Base-by-base conservation (phyloP, 345 rosid genomes). In the Populus ilicifolia region DNA sequence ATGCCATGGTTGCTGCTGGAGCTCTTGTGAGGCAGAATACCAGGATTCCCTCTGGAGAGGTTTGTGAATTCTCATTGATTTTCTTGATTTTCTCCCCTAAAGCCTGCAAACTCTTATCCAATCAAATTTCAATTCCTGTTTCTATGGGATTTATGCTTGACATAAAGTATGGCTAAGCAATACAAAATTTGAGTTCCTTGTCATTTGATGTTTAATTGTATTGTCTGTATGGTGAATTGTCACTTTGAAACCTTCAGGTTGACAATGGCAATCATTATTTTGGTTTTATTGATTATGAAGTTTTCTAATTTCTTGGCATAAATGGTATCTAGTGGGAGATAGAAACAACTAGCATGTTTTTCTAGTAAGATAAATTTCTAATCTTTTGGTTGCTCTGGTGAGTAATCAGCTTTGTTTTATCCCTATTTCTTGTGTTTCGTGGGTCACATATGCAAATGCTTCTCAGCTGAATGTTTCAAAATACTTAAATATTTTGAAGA, bases 1-100 rank as follows among this genome's bases (percentile, higher is more conserved):
- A 92, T 86, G 91, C 85, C 36, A 90, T 95, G 93, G 96, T 95
- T 86, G 97, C 98, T 78, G 99, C 97, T 78, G 99, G 99, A 83
- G 90, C 99, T 50, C 97, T 95, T 83, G 97, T 92, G 48, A 84
- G 96, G 76, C 98, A 95, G 89, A 91, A 90, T 84, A 89, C 96
- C 43, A 90, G 82, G 85, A 89, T 95, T 77, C 92, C 97, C 70
- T 69, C 92, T 41, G 92, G 98, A 67, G 97, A 95, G 98, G 99
- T 93, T 83, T 69, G 70, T 69, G 39, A 70, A 23, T 44, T 5
- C 13, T 16, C 43, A 0, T 14, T 70, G 41, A 20, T 52, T 38
- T 25, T 66, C 3, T 66, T 27, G 36, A 16, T 66, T 12, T 14
- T 46, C 14, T 39, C 12, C 16, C 52, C 52, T 46, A 12, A 14